Percentiles rank a stretch among this genome's conserved stretches.
Conservation (phyloP, 129 eudicot genomes). For the Ambrosia trifida region DNA sequence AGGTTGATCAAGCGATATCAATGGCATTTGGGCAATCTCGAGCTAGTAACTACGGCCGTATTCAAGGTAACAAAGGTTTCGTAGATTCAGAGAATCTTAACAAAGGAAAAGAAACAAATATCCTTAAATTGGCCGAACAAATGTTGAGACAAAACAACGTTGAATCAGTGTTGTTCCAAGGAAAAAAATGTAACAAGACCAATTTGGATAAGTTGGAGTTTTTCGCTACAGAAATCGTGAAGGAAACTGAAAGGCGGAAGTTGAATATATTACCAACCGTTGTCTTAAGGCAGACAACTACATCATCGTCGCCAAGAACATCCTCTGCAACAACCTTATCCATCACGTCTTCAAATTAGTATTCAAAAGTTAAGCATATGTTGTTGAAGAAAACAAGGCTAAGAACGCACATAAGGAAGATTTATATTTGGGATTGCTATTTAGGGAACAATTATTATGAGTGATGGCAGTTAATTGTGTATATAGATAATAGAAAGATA, state of each 20-base stretch:
- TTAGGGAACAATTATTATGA: constrained; percentile 26
- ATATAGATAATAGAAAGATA: constrained; percentile 27
- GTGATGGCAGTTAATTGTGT: constrained; percentile 23
- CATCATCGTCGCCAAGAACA: constrained; percentile 54
- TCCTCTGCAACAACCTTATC: constrained; percentile 70
- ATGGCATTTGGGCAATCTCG: constrained; percentile 73
- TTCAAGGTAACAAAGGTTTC: constrained; percentile 49
- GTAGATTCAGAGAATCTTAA: constrained; percentile 1
- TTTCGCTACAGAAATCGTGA: constrained; percentile 46
- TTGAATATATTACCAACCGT: constrained; percentile 53
- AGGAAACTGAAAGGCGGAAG: constrained; percentile 64
- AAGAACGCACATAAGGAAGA: constrained; percentile 14
- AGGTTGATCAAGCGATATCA: constrained; percentile 86
- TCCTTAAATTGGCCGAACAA: constrained; percentile 29
- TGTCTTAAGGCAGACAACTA: constrained; percentile 41
- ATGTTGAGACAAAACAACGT: constrained; percentile 63
- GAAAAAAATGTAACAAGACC: constrained; percentile 52
- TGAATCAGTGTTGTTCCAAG: constrained; percentile 58
- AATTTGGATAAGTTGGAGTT: constrained; percentile 52
- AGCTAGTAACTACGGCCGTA: constrained; percentile 49
- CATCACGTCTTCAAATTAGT: constrained; percentile 53
- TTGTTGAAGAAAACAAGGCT: background rate
- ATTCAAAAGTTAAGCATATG: background rate
- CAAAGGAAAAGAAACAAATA: constrained; percentile 12
- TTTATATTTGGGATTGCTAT: constrained; percentile 5